These are phyloP conservation scores for Phyllosticta citrichinensis DNA, from an alignment of 2,329 filamentous ascomycete genomes.

Conservation along the genomic window DNA sequence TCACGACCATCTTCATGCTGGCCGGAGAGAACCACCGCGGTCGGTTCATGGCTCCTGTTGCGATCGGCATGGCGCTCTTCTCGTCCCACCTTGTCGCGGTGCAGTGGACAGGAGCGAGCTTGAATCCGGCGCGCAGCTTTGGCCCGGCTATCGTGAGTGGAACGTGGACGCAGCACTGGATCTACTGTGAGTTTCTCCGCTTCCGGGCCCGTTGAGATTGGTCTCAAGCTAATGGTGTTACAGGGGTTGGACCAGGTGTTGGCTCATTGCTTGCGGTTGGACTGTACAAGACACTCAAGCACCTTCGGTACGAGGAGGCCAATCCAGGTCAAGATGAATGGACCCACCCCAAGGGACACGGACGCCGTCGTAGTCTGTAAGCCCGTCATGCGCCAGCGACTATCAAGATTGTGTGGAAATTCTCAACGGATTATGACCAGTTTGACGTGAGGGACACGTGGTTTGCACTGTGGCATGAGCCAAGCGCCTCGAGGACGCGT, in stretches of 20 bases:
- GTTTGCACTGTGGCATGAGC: not conserved
- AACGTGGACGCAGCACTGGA: conserved; percentile 40
- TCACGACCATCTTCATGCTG: conserved; percentile 40
- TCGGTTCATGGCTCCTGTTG: conserved; percentile 30
- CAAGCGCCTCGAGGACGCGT: not conserved
- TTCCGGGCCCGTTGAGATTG: not conserved
- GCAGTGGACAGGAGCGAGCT: conserved; percentile 36
- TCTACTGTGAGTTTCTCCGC: conserved; percentile 29
- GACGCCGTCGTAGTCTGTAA: not conserved
- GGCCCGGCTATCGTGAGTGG: conserved; percentile 38
- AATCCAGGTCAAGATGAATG: conserved; percentile 25
- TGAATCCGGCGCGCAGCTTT: conserved; percentile 40
- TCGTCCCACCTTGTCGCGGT: conserved; percentile 30
- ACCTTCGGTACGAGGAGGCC: conserved; percentile 27
- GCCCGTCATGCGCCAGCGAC: not conserved
- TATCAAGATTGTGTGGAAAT: not conserved
- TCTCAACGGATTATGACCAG: not conserved
- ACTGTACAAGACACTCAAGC: conserved; percentile 40
- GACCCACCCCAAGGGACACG: not conserved
- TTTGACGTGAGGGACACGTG: not conserved
- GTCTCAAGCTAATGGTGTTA: not conserved
- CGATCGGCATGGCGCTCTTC: conserved; percentile 38
- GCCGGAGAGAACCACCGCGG: conserved; percentile 33
- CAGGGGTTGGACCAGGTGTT: conserved; percentile 33
- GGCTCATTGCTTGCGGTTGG: conserved; percentile 38